These are phyloP conservation scores for Wallacemonas sp. DNA, from an alignment of 208 protist species.

Conservation along the genomic window DNA sequence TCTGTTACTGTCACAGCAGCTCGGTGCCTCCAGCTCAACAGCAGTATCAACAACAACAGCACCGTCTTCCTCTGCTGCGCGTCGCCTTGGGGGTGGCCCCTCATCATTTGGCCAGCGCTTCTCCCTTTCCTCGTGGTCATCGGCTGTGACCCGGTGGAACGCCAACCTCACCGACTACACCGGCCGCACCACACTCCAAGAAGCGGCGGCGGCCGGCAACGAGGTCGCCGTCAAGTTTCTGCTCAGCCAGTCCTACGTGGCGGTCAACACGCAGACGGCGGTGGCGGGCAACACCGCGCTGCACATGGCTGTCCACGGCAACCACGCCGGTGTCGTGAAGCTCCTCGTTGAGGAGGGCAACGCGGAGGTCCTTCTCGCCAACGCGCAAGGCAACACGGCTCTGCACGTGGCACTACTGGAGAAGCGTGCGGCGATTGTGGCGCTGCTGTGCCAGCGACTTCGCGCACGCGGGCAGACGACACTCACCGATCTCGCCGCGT, in stretches of 20 bases:
- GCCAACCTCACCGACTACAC: constrained; percentile 71
- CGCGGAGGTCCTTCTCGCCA: constrained; percentile 27
- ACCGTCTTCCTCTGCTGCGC: constrained; percentile 8
- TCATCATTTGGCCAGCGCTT: constrained; percentile 32
- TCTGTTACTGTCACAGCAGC: constrained; percentile 54
- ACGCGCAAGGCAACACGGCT: constrained; percentile 40
- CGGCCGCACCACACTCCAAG: constrained; percentile 77
- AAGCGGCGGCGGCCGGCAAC: constrained; percentile 55
- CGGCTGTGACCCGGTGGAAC: constrained; percentile 68
- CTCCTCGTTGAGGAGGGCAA: constrained; percentile 48
- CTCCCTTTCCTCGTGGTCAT: constrained; percentile 24
- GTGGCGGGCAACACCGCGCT: constrained; percentile 65
- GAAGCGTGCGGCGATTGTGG: constrained; percentile 46
- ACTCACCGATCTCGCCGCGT: constrained; percentile 16
- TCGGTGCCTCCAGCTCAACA: constrained; percentile 20
- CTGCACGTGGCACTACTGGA: constrained; percentile 61
- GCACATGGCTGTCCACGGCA: constrained; percentile 57
- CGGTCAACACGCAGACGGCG: constrained; percentile 46
- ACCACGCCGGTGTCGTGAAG: constrained; percentile 40
- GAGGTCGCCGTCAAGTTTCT: constrained; percentile 58
- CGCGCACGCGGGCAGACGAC: constrained; percentile 20
- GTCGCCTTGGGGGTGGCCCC: not conserved
- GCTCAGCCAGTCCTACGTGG: constrained; percentile 57
- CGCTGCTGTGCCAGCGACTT: constrained; percentile 54
- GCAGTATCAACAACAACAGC: constrained; percentile 5